Conservation (phyloP, 2,329 filamentous ascomycete genomes). For the Elsinoe arachidis region DNA sequence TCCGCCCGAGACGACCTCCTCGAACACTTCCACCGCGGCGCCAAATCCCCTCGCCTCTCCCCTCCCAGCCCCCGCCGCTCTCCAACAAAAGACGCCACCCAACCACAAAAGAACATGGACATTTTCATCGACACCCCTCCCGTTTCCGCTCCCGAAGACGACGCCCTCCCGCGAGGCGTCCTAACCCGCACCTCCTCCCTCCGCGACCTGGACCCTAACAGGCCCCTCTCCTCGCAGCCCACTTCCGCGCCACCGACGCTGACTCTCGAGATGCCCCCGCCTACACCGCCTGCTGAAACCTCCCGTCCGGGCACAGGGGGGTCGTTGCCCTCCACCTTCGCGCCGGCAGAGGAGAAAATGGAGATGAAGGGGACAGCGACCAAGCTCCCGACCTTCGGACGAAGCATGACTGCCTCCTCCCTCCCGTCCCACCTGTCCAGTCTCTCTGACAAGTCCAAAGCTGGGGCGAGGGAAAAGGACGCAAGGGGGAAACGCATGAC, state of each 20-base stretch:
- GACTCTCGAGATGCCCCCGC: not conserved
- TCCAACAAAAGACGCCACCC: conserved; percentile 26
- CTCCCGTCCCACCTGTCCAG: not conserved
- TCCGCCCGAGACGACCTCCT: conserved; percentile 51
- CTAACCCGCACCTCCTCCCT: conserved; percentile 24
- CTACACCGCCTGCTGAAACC: not conserved
- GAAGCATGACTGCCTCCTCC: not conserved
- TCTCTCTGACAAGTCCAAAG: too few relatives aligned
- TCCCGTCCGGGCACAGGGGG: not conserved
- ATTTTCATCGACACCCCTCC: conserved; percentile 2
- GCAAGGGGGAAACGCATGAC: conserved; percentile 2
- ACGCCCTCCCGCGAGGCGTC: conserved; percentile 19
- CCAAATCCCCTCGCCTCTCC: conserved; percentile 18
- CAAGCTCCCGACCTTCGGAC: not conserved
- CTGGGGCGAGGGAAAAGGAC: not conserved
- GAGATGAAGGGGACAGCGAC: not conserved
- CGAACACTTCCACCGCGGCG: conserved; percentile 40
- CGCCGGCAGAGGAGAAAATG: not conserved
- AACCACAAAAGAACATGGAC: conserved; percentile 20
- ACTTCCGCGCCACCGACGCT: conserved; percentile 2
- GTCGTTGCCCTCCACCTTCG: not conserved
- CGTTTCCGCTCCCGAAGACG: conserved; percentile 24
- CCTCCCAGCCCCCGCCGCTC: conserved; percentile 17
- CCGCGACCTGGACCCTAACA: conserved; percentile 32
- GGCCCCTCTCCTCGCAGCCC: conserved; percentile 24